Evolutionary conservation across 139 green algal species (phyloP).

Genomic region (Auxenochlorella pyrenoidosa): DNA sequence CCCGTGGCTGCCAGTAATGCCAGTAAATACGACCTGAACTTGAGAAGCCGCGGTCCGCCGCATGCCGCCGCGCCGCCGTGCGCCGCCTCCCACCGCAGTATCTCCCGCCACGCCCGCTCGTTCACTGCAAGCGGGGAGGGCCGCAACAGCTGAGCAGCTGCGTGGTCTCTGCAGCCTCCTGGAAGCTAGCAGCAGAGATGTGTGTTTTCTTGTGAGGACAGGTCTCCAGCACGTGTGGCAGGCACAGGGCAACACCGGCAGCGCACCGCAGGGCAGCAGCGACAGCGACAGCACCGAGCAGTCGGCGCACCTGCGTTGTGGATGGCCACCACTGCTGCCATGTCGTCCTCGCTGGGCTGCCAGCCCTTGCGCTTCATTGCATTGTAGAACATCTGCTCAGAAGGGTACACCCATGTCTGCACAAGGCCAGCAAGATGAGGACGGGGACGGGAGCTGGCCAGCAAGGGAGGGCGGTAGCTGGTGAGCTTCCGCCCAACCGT

Average conservation of each 20-base stretch:
- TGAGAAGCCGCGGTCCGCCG: slow-evolving; percentile 66
- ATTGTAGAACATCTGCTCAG: slow-evolving; percentile 93
- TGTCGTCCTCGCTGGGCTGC: slow-evolving; percentile 80
- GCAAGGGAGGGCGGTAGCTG: too few species aligned
- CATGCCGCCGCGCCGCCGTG: slow-evolving; percentile 68
- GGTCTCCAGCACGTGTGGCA: background rate
- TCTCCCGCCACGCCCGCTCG: slow-evolving; percentile 89
- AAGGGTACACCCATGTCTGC: slow-evolving; percentile 85
- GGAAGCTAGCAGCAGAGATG: too few species aligned
- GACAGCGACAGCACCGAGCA: background rate
- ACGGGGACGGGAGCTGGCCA: background rate
- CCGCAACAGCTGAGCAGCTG: background rate
- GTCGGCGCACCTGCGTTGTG: slow-evolving; percentile 76
- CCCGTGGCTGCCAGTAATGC: too few species aligned
- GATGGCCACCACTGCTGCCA: slow-evolving; percentile 90
- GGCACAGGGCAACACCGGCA: background rate
- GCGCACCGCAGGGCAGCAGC: background rate
- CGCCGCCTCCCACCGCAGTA: slow-evolving; percentile 83
- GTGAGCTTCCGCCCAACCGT: too few species aligned
- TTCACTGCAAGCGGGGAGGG: slow-evolving; percentile 78
- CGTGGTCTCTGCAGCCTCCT: background rate
- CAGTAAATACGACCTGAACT: too few species aligned
- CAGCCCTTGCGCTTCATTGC: slow-evolving; percentile 95
- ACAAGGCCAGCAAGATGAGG: background rate
- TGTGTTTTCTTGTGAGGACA: too few species aligned